Evolutionary conservation across 1,284 basidiomycete genomes (phyloP), one percentile per base, ranked within the genome.

Genomic region (Cryptococcus wingfieldii): DNA sequence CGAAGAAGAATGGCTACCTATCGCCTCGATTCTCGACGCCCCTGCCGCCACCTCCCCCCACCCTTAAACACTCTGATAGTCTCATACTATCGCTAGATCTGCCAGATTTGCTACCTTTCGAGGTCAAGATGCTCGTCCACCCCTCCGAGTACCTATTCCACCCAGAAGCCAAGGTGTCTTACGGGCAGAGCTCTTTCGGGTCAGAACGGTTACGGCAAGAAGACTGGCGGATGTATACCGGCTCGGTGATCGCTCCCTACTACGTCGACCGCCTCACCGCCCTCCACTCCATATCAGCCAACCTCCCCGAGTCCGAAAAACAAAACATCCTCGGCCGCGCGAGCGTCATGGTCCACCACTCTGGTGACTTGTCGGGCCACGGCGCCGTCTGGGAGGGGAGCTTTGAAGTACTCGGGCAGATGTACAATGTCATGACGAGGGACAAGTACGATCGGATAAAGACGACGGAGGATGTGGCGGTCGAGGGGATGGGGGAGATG

Each of bases 131-230:
- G 43, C 84, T 90, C 64, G 79, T 90, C 56, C 81, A 81, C 25
- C 88, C 88, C 7, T 89, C 88, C 67, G 81, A 86, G 62, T 77
- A 88, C 63, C 82, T 91, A 55, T 79, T 90, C 55, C 88, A 90
- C 70, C 86, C 88, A 27, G 81, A 85, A 50, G 88, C 88, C 2
- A 82, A 84, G 50, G 80, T 90, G 41, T 59, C 55, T 6, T 62
- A 63, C 53, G 54, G 31, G 42, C 52, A 41, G 58, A 53, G 23
- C 41, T 27, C 19, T 47, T 25, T n/a, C 3, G 16, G 27, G 6
- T 31, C 34, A 2, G 54, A 68, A 42, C 56, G 53, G 9, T 54
- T 77, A 10, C 52, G 52, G 7, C 51, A 61, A 10, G 67, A 72
- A 45, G 69, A 76, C 55, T 72, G 61, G 56, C 54, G 67, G 62